Base-by-base conservation (phyloP, 768 basidiomycete genomes). In the Hydnum rufescens region DNA sequence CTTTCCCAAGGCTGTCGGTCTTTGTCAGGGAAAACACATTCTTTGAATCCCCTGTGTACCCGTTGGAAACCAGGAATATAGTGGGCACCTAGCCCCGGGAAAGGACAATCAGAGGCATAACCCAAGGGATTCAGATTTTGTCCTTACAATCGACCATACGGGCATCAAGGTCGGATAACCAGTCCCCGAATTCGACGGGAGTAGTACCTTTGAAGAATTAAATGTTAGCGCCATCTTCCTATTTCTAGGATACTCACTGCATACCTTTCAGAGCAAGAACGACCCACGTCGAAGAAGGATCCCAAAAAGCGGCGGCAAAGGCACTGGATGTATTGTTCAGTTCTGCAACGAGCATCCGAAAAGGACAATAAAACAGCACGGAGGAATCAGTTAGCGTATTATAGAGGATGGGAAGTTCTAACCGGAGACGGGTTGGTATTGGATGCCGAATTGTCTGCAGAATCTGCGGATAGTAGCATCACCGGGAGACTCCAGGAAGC, bases 21-120 rank as follows among this genome's bases (percentile, higher is more conserved):
- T n/a, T n/a, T n/a, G n/a, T 49, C 32, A 29, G 56, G 56, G 28
- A 57, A 57, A 29, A 57, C 36, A 13, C 56, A n/a, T 25, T 57
- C 51, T 30, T 51, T 50, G 44, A 57, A 57, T 16, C 56, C 56
- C 16, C 32, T 29, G 42, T 57, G 56, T 16, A 49, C 56, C 8
- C n/a, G n/a, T n/a, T n/a, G n/a, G n/a, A n/a, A n/a, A n/a, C n/a
- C n/a, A n/a, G n/a, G n/a, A n/a, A n/a, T n/a, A n/a, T n/a, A n/a
- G n/a, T n/a, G n/a, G n/a, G n/a, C n/a, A n/a, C n/a, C n/a, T n/a
- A n/a, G n/a, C n/a, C n/a, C n/a, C n/a, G n/a, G n/a, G n/a, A n/a
- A n/a, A n/a, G n/a, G n/a, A n/a, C n/a, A n/a, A n/a, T n/a, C n/a
- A n/a, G n/a, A n/a, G n/a, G n/a, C n/a, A n/a, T 47, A 8, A 47